Conservation (phyloP, 495 filamentous ascomycete genomes). For the Friedmanniomyces simplex region DNA sequence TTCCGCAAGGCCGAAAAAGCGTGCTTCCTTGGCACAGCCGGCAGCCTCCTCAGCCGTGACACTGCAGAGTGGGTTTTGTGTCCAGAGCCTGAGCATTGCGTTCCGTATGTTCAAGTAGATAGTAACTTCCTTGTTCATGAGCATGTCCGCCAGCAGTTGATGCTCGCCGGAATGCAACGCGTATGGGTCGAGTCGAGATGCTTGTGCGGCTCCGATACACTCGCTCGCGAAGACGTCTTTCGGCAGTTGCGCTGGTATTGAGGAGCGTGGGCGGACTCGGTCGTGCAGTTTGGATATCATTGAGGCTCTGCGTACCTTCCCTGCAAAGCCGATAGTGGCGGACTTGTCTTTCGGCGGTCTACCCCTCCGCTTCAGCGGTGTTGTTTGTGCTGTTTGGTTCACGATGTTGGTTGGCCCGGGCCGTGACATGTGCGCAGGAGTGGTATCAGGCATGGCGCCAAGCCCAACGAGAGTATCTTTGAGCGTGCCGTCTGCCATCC, state of each 20-base stretch:
- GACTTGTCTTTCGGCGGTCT: conserved; percentile 21
- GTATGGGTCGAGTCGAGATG: conserved; percentile 82
- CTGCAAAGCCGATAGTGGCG: neutral
- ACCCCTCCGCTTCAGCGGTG: conserved; percentile 12
- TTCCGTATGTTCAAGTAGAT: conserved; percentile 97
- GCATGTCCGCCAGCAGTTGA: conserved; percentile 60
- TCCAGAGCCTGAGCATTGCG: conserved; percentile 85
- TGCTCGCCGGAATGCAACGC: conserved; percentile 82
- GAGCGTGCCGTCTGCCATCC: conserved; percentile 16
- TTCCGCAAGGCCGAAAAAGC: conserved; percentile 84
- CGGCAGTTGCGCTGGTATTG: conserved; percentile 14
- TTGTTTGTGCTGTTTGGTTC: neutral
- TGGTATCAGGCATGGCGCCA: neutral
- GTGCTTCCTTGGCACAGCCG: conserved; percentile 79
- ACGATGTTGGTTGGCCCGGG: neutral
- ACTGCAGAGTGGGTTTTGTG: conserved; percentile 74
- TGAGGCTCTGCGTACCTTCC: conserved; percentile 7
- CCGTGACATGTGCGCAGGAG: neutral
- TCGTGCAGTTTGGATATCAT: conserved; percentile 8
- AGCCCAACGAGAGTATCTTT: conserved; percentile 4
- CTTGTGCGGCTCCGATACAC: conserved; percentile 76
- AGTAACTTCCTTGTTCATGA: conserved; percentile 82
- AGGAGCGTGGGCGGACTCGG: conserved; percentile 17
- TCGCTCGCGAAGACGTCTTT: conserved; percentile 59
- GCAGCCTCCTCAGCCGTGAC: conserved; percentile 82